phyloP scores from a whole-genome alignment of 306 rosid genomes.

The Begonia peltatifolia region DNA sequence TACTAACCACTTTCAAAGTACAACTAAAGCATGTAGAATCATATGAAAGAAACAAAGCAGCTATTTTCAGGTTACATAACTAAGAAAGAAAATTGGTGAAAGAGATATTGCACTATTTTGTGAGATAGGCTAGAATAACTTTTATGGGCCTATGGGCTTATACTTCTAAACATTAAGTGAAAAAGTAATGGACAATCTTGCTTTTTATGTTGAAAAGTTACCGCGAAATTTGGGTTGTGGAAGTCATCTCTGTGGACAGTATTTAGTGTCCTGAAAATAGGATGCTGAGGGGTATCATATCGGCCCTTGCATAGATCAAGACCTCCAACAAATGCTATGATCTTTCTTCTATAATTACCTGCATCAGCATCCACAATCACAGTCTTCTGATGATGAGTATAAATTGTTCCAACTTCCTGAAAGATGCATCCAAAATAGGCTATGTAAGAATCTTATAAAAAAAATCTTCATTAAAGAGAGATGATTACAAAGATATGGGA shows the following conservation, averaged over 20 bases:
- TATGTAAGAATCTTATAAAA: too few species aligned
- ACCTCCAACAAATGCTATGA: constrained; percentile 79
- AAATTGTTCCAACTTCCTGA: constrained; percentile 85
- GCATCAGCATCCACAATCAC: constrained; percentile 87
- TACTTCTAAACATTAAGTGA: background rate
- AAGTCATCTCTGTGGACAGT: constrained; percentile 63
- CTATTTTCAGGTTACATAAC: too few species aligned
- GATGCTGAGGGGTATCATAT: constrained; percentile 67
- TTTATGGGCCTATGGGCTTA: too few species aligned
- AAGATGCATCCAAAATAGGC: background rate
- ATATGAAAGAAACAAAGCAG: too few species aligned
- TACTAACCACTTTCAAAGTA: too few species aligned
- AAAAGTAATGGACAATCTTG: background rate
- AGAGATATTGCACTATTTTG: too few species aligned
- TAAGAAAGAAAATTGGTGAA: too few species aligned
- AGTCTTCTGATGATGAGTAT: constrained; percentile 91
- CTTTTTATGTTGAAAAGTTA: constrained; percentile 8
- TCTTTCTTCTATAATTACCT: constrained; percentile 53
- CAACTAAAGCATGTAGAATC: too few species aligned
- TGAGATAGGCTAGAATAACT: too few species aligned
- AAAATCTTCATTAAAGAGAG: too few species aligned
- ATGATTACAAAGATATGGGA: too few species aligned
- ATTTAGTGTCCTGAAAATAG: constrained; percentile 42
- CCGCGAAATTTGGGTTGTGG: constrained; percentile 66
- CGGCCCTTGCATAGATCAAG: constrained; percentile 80